Conservation (phyloP, 139 green algal species). For the Haematococcus sp. region DNA sequence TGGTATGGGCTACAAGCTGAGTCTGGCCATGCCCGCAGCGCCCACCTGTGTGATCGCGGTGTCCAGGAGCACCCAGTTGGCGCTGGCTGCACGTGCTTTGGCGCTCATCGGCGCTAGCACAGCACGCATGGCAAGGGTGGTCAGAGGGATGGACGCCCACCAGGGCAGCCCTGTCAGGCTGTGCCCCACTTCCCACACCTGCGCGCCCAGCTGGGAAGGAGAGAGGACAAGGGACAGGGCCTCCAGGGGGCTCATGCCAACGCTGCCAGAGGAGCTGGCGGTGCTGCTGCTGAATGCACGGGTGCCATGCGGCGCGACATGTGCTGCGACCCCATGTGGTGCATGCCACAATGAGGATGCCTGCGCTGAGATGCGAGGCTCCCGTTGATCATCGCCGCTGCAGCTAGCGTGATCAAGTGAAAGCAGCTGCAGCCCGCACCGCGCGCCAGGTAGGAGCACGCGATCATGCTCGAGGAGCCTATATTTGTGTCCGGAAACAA, state of each 20-base stretch:
- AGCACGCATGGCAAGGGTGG: slow-evolving; percentile 12
- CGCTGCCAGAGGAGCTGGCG: background rate
- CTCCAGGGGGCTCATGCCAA: slow-evolving; percentile 3
- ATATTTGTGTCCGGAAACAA: too few relatives aligned
- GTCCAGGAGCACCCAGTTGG: slow-evolving; percentile 35
- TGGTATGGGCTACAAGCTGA: too few relatives aligned
- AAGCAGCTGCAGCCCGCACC: too few relatives aligned
- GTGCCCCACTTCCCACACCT: slow-evolving; percentile 35
- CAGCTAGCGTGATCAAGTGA: too few relatives aligned
- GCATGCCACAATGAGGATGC: background rate
- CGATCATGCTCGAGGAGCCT: too few relatives aligned
- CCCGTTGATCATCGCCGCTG: too few relatives aligned
- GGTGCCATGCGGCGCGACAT: too few relatives aligned
- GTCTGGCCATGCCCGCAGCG: too few relatives aligned
- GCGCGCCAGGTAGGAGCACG: too few relatives aligned
- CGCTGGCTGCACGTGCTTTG: slow-evolving; percentile 28
- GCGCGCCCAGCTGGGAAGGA: slow-evolving; percentile 34
- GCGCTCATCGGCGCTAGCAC: slow-evolving; percentile 31
- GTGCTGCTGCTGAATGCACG: background rate
- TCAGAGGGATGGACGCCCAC: slow-evolving; percentile 32
- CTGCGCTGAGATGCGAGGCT: too few relatives aligned
- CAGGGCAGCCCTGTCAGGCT: slow-evolving; percentile 23
- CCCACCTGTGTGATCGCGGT: background rate
- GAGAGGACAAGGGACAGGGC: slow-evolving; percentile 17
- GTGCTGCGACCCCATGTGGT: too few relatives aligned